These are phyloP conservation scores for Termitomyces sp. DNA, from an alignment of 768 basidiomycete species.

Conservation along the genomic window DNA sequence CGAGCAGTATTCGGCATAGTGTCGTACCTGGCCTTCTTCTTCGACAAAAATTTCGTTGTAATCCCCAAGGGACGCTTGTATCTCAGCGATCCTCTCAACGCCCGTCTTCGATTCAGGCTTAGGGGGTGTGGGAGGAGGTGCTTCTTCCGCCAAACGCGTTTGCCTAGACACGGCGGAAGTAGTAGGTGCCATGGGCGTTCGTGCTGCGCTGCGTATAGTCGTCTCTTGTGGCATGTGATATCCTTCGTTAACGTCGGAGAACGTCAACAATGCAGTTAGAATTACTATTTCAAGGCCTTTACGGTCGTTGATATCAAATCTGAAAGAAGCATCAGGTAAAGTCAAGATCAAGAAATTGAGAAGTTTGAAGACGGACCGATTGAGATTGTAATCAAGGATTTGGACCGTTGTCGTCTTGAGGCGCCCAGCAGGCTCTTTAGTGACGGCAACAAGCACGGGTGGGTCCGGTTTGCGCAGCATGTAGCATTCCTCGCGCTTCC, in stretches of 20 bases:
- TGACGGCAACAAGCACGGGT: constrained; percentile 79
- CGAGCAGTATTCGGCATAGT: constrained; percentile 70
- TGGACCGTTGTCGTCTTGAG: constrained; percentile 67
- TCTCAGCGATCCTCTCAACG: constrained; percentile 65
- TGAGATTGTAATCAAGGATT: constrained; percentile 82
- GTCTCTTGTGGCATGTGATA: constrained; percentile 36
- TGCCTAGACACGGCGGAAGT: neutral
- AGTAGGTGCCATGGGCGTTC: neutral
- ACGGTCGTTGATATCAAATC: constrained; percentile 81
- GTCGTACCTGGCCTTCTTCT: constrained; percentile 58
- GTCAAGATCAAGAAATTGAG: neutral
- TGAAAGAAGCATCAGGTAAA: constrained; percentile 22
- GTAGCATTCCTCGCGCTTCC: constrained; percentile 82
- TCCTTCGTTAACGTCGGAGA: constrained; percentile 65
- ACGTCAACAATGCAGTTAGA: constrained; percentile 71
- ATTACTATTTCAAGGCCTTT: constrained; percentile 86
- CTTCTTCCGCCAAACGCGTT: constrained; percentile 13
- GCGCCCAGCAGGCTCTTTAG: constrained; percentile 68
- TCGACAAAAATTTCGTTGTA: constrained; percentile 73
- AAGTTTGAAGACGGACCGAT: constrained; percentile 44
- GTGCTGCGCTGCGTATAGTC: constrained; percentile 2
- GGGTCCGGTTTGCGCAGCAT: constrained; percentile 85
- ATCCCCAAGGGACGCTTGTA: constrained; percentile 64
- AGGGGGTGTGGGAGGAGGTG: constrained; percentile 48
- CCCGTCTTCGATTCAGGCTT: constrained; percentile 65